These are phyloP conservation scores for Penicillium rolfsii DNA, from an alignment of 2,329 filamentous ascomycete species.

Conservation along the genomic window DNA sequence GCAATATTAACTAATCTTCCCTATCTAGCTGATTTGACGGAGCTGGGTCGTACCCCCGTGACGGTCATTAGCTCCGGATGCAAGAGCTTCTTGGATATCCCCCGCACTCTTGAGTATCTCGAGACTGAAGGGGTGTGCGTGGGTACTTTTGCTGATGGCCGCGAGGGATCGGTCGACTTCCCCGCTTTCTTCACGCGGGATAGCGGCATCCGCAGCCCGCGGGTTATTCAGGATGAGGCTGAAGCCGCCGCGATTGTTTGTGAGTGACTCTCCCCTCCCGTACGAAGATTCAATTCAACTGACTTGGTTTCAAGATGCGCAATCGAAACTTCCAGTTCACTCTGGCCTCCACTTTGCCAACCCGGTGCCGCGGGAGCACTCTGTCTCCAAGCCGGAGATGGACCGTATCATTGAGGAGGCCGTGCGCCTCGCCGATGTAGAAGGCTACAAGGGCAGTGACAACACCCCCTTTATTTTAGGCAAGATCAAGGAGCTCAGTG, in stretches of 20 bases:
- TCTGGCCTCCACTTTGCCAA: constrained; percentile 89
- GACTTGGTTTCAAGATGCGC: constrained; percentile 59
- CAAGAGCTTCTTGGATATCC: constrained; percentile 95
- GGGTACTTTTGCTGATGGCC: constrained; percentile 85
- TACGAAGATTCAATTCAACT: not conserved
- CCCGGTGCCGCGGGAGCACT: constrained; percentile 72
- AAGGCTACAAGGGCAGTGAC: constrained; percentile 70
- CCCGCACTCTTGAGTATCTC: constrained; percentile 80
- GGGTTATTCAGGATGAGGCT: constrained; percentile 70
- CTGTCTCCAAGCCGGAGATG: constrained; percentile 73
- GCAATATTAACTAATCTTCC: constrained; percentile 4
- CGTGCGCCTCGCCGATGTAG: constrained; percentile 64
- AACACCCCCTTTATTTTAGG: constrained; percentile 84
- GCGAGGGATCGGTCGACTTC: constrained; percentile 74
- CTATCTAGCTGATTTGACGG: constrained; percentile 76
- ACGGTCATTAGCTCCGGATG: constrained; percentile 88
- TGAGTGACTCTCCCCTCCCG: constrained; percentile 44
- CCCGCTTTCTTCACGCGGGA: constrained; percentile 92
- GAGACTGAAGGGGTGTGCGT: constrained; percentile 75
- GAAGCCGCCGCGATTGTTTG: constrained; percentile 88
- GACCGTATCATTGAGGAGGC: constrained; percentile 69
- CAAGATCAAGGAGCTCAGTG: constrained; percentile 77
- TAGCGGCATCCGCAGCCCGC: constrained; percentile 79
- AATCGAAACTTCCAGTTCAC: constrained; percentile 70
- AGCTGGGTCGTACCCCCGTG: constrained; percentile 85